A percentile compares a stretch with the other conserved stretches of the same genome.
These are phyloP conservation scores for Chlamydomonas reinhardtii DNA, from an alignment of 163 green algal species.

Conservation along the genomic window DNA sequence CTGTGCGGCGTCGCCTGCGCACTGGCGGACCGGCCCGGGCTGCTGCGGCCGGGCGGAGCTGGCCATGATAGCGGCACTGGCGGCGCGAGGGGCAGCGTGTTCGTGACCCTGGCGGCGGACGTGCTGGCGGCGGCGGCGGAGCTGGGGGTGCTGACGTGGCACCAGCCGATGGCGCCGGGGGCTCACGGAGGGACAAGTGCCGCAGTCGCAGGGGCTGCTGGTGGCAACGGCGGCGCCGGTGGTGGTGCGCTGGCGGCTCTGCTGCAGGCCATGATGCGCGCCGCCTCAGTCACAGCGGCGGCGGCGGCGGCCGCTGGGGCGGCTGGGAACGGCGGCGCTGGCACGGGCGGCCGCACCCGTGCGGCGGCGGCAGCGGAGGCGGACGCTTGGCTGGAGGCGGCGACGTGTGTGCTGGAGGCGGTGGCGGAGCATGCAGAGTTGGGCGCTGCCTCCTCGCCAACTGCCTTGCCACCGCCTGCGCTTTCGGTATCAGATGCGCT, in stretches of 20 bases:
- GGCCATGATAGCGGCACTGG: background rate
- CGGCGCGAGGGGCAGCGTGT: slow-evolving; percentile 18
- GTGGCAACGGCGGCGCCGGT: too few species aligned
- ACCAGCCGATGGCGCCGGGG: background rate
- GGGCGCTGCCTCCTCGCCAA: background rate
- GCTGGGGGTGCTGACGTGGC: background rate
- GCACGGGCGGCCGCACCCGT: background rate
- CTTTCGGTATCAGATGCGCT: background rate
- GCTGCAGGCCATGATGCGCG: slow-evolving; percentile 14
- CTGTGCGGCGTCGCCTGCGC: slow-evolving; percentile 16
- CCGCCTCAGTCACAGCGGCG: background rate
- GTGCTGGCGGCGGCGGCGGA: slow-evolving; percentile 16
- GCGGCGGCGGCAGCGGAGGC: background rate
- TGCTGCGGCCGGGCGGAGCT: background rate
- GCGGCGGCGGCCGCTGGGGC: background rate
- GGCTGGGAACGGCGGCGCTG: background rate
- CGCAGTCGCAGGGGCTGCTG: background rate
- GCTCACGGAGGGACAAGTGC: too few species aligned
- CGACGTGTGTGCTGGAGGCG: background rate
- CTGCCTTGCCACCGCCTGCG: background rate
- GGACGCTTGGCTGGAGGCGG: slow-evolving; percentile 21
- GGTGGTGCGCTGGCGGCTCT: background rate
- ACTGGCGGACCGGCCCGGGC: slow-evolving; percentile 2
- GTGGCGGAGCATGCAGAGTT: slow-evolving; percentile 4
- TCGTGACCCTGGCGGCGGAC: slow-evolving; percentile 14